phyloP scores from a whole-genome alignment of 139 green algal genomes.

The Pycnococcus provasolii region DNA sequence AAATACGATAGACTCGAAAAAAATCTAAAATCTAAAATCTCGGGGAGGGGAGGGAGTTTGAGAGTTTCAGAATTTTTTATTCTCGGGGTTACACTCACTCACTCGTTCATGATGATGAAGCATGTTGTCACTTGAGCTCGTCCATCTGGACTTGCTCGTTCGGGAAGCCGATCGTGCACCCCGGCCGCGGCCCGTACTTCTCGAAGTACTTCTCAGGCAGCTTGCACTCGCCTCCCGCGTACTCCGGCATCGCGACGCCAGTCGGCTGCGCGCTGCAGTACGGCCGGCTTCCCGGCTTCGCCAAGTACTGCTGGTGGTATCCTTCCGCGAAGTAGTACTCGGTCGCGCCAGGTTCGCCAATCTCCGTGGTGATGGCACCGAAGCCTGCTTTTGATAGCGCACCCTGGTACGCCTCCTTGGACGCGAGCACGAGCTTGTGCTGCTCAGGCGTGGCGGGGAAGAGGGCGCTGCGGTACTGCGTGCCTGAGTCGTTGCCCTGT shows the following conservation, averaged over 20 bases:
- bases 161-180: constrained; percentile 18
- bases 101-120: not conserved
- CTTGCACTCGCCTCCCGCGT: constrained; percentile 4
- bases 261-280: constrained; percentile 29
- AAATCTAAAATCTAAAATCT: no score
- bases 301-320: constrained; percentile 39
- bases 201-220: constrained; percentile 10
- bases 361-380: constrained; percentile 23
- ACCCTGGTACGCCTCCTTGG: constrained; percentile 10
- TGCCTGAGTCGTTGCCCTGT: constrained; percentile 33
- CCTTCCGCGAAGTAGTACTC: constrained; percentile 31
- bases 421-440: constrained; percentile 16
- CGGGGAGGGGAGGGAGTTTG: no score
- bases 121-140: not conserved
- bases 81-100: not conserved
- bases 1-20: no score
- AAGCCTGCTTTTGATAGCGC: constrained; percentile 1
- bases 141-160: constrained; percentile 20
- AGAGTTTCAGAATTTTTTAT: no score
- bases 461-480: constrained; percentile 34
- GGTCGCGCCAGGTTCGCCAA: constrained; percentile 2
- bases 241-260: constrained; percentile 16
- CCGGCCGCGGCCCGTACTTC: constrained; percentile 24
- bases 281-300: constrained; percentile 14
- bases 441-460: constrained; percentile 30